Evolutionary conservation across 2,329 filamentous ascomycete species (phyloP), one percentile per base, ranked within the genome.

Genomic region (Pseudopyrenochaeta lycopersici): DNA sequence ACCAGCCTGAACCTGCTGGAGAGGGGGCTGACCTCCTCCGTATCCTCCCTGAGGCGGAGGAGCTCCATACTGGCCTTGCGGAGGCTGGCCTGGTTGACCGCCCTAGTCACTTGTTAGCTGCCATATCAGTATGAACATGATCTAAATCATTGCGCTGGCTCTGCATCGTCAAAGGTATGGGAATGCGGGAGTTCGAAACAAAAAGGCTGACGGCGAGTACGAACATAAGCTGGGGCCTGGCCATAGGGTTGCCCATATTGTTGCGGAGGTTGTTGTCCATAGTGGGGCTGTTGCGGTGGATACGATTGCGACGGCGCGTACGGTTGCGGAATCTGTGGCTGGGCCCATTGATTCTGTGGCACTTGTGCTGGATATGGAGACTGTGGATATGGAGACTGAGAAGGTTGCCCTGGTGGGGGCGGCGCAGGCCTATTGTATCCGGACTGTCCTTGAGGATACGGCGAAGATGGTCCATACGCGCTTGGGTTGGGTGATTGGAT

Each of bases 1-100:
- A 14, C 76, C 78, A 10, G 76, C 77, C 52, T 76, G 80, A 21
- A 71, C 73, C 39, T 73, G 71, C 30, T 61, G 75, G 20, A 71
- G 76, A 39, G 72, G 66, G 18, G 68, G 67, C 9, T 66, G 63
- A 4, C 74, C 75, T 40, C 62, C 62, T 7, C 60, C 58, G 33
- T 75, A 73, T n/a, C 56, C 76, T 68, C 63, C 63, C 46, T 67
- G 64, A 56, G 64, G 68, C 15, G 63, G 68, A 46, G 71, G 67
- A 38, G 61, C 68, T 30, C 67, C 66, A 54, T 71, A 69, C 54
- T 77, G 75, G 14, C 72, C 73, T 49, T 72, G 74, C 41, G 67
- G 63, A 58, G 64, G 68, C 51, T 71, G 67, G 43, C 60, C 63
- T 56, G 61, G 66, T 42, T 57, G 62, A 23, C 52, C 58, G 51